Evolutionary conservation across 2,329 filamentous ascomycete genomes (phyloP), one percentile per base, ranked within the genome.

Genomic region (Colletotrichum navitas): DNA sequence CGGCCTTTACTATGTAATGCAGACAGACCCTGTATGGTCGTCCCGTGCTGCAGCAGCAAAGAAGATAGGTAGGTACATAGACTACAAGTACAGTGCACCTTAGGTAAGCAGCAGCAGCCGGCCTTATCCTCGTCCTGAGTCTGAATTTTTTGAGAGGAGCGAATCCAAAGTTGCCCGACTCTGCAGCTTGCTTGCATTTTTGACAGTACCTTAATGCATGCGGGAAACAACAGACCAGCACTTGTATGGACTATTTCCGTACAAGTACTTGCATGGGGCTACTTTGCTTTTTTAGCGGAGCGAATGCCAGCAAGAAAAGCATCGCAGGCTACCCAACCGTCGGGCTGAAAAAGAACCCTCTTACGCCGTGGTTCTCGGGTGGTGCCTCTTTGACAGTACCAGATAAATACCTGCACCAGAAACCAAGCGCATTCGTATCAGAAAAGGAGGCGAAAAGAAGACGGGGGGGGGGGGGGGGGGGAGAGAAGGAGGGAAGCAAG

Each of bases 111-210:
- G n/a, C 8, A 51, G 14, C 36, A 47, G 64, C 39, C 66, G 62
- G 60, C 69, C 69, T 68, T 60, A 64, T 69, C 47, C 43, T 69
- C 69, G 47, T 72, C 69, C 69, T 60, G 69, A 64, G 26, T 45
- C 29, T 55, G 34, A 32, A n/a, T 32, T 55, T 62, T 45, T 21
- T 36, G 26, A 6, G 14, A 54, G 45, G 18, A 29, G 52, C 18
- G 29, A 32, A 54, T 16, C 14, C 10, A 14, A 24, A 24, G 24
- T 29, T 68, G 59, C 51, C 58, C 29, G 45, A 49, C 56, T 68
- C 39, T 71, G 58, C 68, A 68, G 63, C 64, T 71, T 62, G 56
- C 56, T 59, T 59, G 59, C 69, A 64, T 59, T 72, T 41, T 60
- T 72, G 60, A 72, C 59, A 71, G 59, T 71, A 71, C 65, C 54